phyloP scores from a whole-genome alignment of 2,329 filamentous ascomycete species.

The Colletotrichum filicis region DNA sequence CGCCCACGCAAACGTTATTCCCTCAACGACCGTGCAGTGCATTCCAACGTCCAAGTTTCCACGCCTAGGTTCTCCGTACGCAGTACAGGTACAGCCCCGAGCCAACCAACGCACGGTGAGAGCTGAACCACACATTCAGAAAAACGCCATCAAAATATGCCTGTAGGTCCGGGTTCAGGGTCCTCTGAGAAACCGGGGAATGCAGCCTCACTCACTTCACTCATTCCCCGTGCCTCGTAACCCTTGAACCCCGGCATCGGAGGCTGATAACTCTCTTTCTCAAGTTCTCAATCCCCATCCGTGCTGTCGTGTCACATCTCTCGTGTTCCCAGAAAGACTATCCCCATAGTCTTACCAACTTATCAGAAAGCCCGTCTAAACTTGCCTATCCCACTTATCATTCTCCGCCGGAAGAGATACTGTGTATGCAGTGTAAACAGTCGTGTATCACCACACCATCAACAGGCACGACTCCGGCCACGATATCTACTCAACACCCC shows the following conservation, averaged over 20 bases:
- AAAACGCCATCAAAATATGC: background rate
- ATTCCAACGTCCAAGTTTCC: background rate
- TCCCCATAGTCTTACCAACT: too few species aligned
- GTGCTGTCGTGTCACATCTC: slow-evolving; percentile 20
- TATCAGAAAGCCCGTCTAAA: background rate
- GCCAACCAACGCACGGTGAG: too few species aligned
- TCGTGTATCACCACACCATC: too few species aligned
- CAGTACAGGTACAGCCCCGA: too few species aligned
- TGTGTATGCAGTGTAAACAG: background rate
- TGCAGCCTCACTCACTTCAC: background rate
- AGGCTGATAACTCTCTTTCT: background rate
- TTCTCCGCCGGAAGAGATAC: background rate
- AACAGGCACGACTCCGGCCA: background rate
- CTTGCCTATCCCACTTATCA: background rate
- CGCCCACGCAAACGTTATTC: background rate
- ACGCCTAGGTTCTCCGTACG: background rate
- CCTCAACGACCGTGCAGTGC: background rate
- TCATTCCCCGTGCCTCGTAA: background rate
- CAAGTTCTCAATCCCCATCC: slow-evolving; percentile 1
- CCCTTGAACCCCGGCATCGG: background rate
- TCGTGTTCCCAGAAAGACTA: background rate
- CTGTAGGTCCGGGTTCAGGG: background rate
- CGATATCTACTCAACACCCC: background rate
- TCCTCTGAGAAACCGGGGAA: background rate
- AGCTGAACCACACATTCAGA: background rate